Base-by-base conservation (phyloP, 192 early-diverging fungal genomes). In the Podila minutissima region DNA sequence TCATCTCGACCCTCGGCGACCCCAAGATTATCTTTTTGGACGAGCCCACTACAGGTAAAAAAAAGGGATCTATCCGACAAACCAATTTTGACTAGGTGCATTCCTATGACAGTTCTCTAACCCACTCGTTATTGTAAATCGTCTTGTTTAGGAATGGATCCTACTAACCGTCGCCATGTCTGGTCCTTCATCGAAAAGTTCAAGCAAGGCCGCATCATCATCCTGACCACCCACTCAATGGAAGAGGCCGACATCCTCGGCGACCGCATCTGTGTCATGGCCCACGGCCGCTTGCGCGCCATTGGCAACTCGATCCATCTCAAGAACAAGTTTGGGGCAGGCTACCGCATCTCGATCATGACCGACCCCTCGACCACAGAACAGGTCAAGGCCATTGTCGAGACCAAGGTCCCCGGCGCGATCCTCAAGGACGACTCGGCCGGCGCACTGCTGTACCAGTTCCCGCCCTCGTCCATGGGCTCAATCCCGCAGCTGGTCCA, bases 151-250 rank as follows among this genome's bases (percentile, higher is more conserved):
- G 93, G 93, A 64, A 94, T 95, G 93, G 94, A 95, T 60, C 94
- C 94, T 0, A 89, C 94, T 51, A 94, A 95, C 76, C 88, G 93
- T 55, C 84, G 94, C 22, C 87, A 92, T 69, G 92, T 94, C 0
- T 94, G 93, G 93, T 74, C 71, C 26, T 94, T 94, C 83, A 85
- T 94, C 67, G 92, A 93, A 72, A 88, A 92, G 69, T 94, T 94
- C 79, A 94, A 94, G 81, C 74, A 85, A 53, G 88, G 89, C 33
- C 85, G 92, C 55, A 89, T 93, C 22, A 91, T 94, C 67, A 85
- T 93, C 33, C 74, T 92, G 81, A 93, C 92, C 1, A 94, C 93
- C 3, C 93, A 94, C 69, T 87, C 83, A 10, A 91, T 94, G 93
- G 90, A 93, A 61, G 92, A 94, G 70, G 92, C 92, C 20, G 92